Evolutionary conservation across 2,329 filamentous ascomycete genomes (phyloP).

Genomic region (Calonectria fujianensis): DNA sequence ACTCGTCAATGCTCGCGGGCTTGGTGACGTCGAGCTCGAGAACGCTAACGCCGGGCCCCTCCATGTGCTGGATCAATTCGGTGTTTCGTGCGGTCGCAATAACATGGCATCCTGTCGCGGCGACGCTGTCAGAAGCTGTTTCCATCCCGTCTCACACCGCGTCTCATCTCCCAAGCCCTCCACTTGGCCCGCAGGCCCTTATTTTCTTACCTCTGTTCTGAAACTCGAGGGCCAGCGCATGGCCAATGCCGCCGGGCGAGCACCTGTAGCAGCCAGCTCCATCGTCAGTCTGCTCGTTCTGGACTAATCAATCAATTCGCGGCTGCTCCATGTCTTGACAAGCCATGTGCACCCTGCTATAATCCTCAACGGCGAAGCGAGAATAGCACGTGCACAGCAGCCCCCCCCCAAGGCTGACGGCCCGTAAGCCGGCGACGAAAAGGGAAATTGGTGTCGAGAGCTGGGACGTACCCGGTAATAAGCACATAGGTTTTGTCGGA

Average conservation of each 20-base stretch:
- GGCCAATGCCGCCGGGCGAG: slow-evolving; percentile 75
- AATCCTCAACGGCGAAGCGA: background rate
- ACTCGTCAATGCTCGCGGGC: slow-evolving; percentile 68
- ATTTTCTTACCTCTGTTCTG: slow-evolving; percentile 66
- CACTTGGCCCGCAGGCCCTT: slow-evolving; percentile 9
- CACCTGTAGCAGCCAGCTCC: slow-evolving; percentile 63
- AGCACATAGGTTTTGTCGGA: slow-evolving; percentile 65
- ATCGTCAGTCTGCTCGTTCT: background rate
- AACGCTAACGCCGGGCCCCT: slow-evolving; percentile 68
- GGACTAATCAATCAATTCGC: slow-evolving; percentile 10
- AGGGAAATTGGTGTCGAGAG: slow-evolving; percentile 1
- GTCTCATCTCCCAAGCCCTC: background rate
- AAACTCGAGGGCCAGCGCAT: slow-evolving; percentile 72
- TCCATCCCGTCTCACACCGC: background rate
- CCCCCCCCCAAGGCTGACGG: background rate
- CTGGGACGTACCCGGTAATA: slow-evolving; percentile 67
- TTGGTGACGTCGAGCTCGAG: slow-evolving; percentile 73
- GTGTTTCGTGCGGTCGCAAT: slow-evolving; percentile 74
- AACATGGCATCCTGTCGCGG: slow-evolving; percentile 64
- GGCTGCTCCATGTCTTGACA: background rate
- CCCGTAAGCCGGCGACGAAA: background rate
- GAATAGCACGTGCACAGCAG: slow-evolving; percentile 1
- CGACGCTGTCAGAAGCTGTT: background rate
- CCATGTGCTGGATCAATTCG: slow-evolving; percentile 68
- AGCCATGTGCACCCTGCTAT: background rate